Evolutionary conservation across 2,329 filamentous ascomycete species (phyloP), one percentile per base, ranked within the genome.

Genomic region (Canariomyces notabilis): DNA sequence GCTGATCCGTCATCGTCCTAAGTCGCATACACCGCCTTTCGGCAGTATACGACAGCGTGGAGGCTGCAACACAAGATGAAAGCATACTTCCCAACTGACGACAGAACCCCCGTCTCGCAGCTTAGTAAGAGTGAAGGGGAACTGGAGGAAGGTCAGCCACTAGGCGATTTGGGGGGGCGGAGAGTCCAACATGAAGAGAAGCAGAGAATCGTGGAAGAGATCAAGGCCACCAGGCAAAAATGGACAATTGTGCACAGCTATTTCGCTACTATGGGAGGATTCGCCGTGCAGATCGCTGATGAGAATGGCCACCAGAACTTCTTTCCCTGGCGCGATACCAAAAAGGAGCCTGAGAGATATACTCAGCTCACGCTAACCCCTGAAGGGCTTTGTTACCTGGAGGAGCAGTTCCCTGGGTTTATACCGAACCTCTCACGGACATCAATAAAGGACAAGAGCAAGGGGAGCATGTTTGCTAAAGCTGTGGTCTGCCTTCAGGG

Each of bases 381-480:
- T 20, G 2, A 5, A 3, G 40, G 38, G 2, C 15, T 41, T 32
- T 5, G 31, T 4, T 8, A 41, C 5, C 38, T 41, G 11, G 22
- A 15, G 12, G 4, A 19, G 18, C n/a, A 15, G 23, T 5, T 4
- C 9, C 20, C 37, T 4, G 23, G 37, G 21, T 33, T 33, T 1
- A 2, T 49, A 1, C 46, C 46, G 2, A 11, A 33, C 6, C 12
- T 45, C 1, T 42, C 46, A 4, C 9, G 19, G 12, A 37, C 14
- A 15, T 14, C 14, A 4, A 49, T 49, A 18, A 19, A 31, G n/a
- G 46, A 49, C 33, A 49, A 49, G 20, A 49, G 46, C 42, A 49
- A 49, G 20, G 46, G 21, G 4, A 37, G 38, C 18, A n/a, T 18
- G 16, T 21, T 49, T 3, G 41, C 41, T 12, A 49, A 44, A 15